Percentiles rank a stretch among this genome's conserved stretches.
phyloP scores from a whole-genome alignment of 1,284 basidiomycete genomes.

The Cutaneotrichosporon sp. region DNA sequence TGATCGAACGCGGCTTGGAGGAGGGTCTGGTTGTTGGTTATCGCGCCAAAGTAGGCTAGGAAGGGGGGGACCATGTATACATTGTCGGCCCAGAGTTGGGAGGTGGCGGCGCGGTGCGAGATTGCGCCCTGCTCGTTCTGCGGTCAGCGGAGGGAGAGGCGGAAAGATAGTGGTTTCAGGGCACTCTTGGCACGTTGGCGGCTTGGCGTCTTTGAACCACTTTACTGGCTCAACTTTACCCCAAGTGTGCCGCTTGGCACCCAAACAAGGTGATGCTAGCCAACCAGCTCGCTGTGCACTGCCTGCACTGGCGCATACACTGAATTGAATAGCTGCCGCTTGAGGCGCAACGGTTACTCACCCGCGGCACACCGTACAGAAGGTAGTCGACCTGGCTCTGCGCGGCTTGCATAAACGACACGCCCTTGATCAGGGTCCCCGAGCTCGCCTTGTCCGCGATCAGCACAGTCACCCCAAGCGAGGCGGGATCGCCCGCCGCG shows the following conservation, averaged over 20 bases:
- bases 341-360: constrained; percentile 25
- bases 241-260: not conserved
- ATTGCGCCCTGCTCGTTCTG: constrained; percentile 72
- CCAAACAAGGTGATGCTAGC: not conserved
- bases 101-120: constrained; percentile 60
- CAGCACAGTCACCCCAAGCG: constrained; percentile 73
- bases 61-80: constrained; percentile 76
- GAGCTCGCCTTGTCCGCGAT: constrained; percentile 57
- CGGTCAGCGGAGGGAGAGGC: not conserved
- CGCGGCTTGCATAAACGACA: constrained; percentile 68
- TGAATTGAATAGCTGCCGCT: too few relatives aligned
- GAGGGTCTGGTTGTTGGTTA: constrained; percentile 66
- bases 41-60: constrained; percentile 80
- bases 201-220: not conserved
- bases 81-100: constrained; percentile 59
- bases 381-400: constrained; percentile 70
- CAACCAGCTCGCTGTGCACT: not conserved
- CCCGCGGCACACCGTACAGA: constrained; percentile 62
- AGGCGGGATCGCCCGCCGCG: constrained; percentile 77
- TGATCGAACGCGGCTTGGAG: constrained; percentile 73
- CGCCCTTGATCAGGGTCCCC: constrained; percentile 43
- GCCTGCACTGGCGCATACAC: not conserved
- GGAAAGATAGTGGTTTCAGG: not conserved
- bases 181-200: not conserved
- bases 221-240: not conserved